Conservation (phyloP, 345 rosid genomes). For the Eucalyptus albens region DNA sequence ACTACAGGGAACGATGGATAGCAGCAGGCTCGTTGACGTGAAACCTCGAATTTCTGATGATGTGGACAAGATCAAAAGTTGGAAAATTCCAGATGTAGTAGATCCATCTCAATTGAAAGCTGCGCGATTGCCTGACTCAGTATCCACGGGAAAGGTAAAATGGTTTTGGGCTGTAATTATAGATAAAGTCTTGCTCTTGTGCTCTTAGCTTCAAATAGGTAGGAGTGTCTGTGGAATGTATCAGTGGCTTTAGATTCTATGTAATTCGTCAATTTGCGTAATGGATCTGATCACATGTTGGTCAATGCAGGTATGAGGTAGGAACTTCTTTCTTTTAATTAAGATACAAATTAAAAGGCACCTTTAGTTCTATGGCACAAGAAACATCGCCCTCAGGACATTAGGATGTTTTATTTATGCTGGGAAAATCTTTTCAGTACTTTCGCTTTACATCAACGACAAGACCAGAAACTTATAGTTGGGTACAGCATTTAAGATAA, state of each 20-base stretch:
- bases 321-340: background rate
- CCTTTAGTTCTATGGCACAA: background rate
- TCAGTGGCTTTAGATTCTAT: background rate
- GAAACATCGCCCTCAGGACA: background rate
- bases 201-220: background rate
- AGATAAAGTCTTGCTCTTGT: background rate
- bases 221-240: background rate
- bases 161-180: background rate
- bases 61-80: conserved; percentile 24
- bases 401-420: background rate
- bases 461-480: background rate
- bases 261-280: background rate
- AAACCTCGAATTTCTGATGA: conserved; percentile 33
- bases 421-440: background rate
- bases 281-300: background rate
- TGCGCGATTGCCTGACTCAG: conserved; percentile 26
- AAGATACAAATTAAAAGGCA: background rate
- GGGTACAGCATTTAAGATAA: background rate
- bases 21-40: conserved; percentile 28
- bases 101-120: conserved; percentile 31
- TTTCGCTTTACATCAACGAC: background rate
- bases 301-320: background rate
- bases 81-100: conserved; percentile 30
- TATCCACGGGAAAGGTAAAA: conserved; percentile 23
- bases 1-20: conserved; percentile 27